phyloP scores from a whole-genome alignment of 192 early-diverging fungal genomes.

The Linnemannia zychae region DNA sequence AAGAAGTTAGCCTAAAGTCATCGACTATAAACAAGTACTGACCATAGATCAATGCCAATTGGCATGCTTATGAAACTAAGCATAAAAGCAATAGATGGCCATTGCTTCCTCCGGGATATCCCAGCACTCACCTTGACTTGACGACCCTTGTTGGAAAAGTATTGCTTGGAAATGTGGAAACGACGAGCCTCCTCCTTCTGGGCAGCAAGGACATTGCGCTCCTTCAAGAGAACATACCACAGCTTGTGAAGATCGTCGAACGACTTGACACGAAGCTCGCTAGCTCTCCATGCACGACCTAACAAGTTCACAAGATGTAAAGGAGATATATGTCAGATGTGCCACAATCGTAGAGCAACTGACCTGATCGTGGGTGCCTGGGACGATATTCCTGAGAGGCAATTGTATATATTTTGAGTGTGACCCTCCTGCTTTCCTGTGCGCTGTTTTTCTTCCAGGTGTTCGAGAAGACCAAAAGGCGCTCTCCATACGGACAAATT shows the following conservation, averaged over 20 bases:
- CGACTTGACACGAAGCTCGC: slow-evolving; percentile 91
- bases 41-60: background rate
- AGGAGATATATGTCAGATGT: background rate
- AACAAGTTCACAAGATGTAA: background rate
- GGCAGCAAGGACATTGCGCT: slow-evolving; percentile 84
- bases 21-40: background rate
- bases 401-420: background rate
- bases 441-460: background rate
- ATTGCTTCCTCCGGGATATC: background rate
- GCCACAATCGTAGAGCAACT: background rate
- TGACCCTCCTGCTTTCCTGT: background rate
- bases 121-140: slow-evolving; percentile 67
- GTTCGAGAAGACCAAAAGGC: background rate
- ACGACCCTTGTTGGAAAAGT: slow-evolving; percentile 74
- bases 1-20: too few relatives aligned
- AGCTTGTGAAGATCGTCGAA: slow-evolving; percentile 98
- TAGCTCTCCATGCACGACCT: slow-evolving; percentile 92
- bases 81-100: background rate
- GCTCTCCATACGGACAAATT: background rate
- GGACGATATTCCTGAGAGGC: background rate
- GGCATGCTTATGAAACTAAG: background rate
- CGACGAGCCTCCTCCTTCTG: slow-evolving; percentile 77
- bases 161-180: slow-evolving; percentile 64
- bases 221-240: slow-evolving; percentile 92
- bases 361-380: background rate